Evolutionary conservation across 1,284 basidiomycete genomes (phyloP).

Genomic region (Fomitiporia mediterranea): DNA sequence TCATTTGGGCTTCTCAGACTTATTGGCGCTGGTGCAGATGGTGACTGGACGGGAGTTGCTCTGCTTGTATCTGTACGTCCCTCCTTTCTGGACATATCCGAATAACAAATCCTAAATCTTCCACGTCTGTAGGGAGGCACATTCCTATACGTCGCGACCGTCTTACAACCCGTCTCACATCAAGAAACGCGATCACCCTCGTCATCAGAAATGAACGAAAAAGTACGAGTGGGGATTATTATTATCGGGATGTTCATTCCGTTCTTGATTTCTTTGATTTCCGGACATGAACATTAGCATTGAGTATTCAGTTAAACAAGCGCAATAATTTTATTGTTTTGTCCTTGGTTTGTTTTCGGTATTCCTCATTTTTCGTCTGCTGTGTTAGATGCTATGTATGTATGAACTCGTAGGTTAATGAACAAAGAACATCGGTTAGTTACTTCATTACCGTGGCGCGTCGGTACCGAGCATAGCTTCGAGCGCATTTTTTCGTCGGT

Average conservation of each 20-base stretch:
- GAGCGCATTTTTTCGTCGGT: too few species aligned
- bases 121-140: conserved; percentile 72
- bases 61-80: conserved; percentile 72
- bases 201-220: conserved; percentile 38
- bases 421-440: too few species aligned
- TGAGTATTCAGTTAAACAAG: neutral
- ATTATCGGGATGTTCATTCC: conserved; percentile 71
- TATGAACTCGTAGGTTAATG: too few species aligned
- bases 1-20: conserved; percentile 63
- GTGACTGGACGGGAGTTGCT: conserved; percentile 66
- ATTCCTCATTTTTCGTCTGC: too few species aligned
- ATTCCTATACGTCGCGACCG: conserved; percentile 92
- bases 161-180: conserved; percentile 70
- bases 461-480: too few species aligned
- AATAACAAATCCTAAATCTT: neutral
- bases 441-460: too few species aligned
- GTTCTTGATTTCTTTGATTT: conserved; percentile 42
- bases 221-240: conserved; percentile 49
- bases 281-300: conserved; percentile 44
- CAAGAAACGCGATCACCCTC: conserved; percentile 28
- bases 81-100: neutral
- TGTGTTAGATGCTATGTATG: neutral
- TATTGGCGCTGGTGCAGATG: conserved; percentile 43
- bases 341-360: neutral
- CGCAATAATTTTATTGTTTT: neutral